Evolutionary conservation across 306 rosid species (phyloP), one percentile per base, ranked within the genome.

Genomic region (Chamaecrista fasciculata): DNA sequence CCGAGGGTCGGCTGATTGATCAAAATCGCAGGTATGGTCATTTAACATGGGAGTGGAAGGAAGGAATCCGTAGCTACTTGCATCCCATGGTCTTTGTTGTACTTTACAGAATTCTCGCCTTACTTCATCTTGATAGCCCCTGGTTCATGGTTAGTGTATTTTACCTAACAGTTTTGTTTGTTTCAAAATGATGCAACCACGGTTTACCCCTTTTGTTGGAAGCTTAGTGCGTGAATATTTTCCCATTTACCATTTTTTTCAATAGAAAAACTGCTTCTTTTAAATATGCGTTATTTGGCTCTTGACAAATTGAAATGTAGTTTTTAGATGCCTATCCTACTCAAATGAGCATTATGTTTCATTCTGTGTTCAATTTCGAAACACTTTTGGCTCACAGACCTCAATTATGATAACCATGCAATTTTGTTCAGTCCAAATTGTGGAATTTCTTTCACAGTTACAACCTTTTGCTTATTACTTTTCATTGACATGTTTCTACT

Each of bases 11-110:
- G 47, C 55, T 50, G 51, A 40, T 59, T 28, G 15, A 28, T 78
- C n/a, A 65, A 6, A 57, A 40, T 63, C 67, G 47, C 76, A 93
- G 97, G 83, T 94, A 83, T 26, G 97, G 97, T 33, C 97, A 94
- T 83, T 77, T 94, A 74, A 88, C 97, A 10, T 94, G 98, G 98
- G 98, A 94, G 51, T 94, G 98, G 98, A 81, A 84, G 80, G 76
- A 76, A 80, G 97, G 97, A 43, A 86, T 91, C 10, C 90, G 97
- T 3, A 88, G 97, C 85, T 90, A 82, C 79, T 76, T 88, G 71
- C 99, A 94, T 65, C 99, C 97, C 0, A n/a, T 91, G 66, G 64
- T 88, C 70, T 94, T 94, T 82, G 88, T 87, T 71, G 76, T 74
- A 4, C 95, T 91, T 58, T 94, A 94, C 71, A 83, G 71, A 64